phyloP scores from a whole-genome alignment of 1,284 basidiomycete genomes.

The Heliocybe sulcata region DNA sequence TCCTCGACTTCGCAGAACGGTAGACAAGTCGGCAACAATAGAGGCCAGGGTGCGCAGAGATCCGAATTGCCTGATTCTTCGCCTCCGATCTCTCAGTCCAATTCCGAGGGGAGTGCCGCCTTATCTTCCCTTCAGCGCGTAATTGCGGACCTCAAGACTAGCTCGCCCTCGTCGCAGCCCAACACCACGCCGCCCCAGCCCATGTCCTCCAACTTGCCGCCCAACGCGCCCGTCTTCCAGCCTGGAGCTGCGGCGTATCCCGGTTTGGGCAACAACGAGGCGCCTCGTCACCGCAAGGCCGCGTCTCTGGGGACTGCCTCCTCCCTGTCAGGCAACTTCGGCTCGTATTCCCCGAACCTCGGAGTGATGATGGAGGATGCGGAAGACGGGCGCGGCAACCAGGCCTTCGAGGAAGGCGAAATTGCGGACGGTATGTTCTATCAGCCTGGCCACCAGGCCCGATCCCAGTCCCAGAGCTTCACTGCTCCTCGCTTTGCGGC shows the following conservation, averaged over 20 bases:
- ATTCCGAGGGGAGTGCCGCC: slow-evolving; percentile 58
- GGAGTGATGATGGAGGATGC: slow-evolving; percentile 77
- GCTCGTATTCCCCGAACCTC: slow-evolving; percentile 67
- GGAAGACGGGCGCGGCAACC: slow-evolving; percentile 45
- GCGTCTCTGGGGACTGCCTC: slow-evolving; percentile 58
- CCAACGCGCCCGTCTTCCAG: slow-evolving; percentile 65
- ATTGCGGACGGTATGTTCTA: slow-evolving; percentile 52
- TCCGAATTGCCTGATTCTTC: slow-evolving; percentile 39
- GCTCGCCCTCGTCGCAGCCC: slow-evolving; percentile 47
- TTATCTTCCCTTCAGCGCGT: slow-evolving; percentile 75
- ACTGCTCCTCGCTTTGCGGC: slow-evolving; percentile 84
- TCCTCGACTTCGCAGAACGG: slow-evolving; percentile 45
- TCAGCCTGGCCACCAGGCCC: slow-evolving; percentile 53
- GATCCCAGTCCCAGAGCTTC: slow-evolving; percentile 74
- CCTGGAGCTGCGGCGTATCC: slow-evolving; percentile 56
- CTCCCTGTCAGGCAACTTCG: slow-evolving; percentile 50
- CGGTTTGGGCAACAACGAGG: slow-evolving; percentile 35
- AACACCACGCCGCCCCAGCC: slow-evolving; percentile 31
- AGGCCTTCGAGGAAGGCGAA: slow-evolving; percentile 69
- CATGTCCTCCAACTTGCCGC: slow-evolving; percentile 44
- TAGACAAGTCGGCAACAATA: slow-evolving; percentile 26
- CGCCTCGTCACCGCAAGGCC: slow-evolving; percentile 71
- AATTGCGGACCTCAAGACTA: slow-evolving; percentile 77
- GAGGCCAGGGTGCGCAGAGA: slow-evolving; percentile 20
- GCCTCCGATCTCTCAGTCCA: slow-evolving; percentile 24